Percentiles rank a stretch among this genome's conserved stretches.
phyloP scores from a whole-genome alignment of 139 green algal genomes.

The Tetradesmus lagerheimii region DNA sequence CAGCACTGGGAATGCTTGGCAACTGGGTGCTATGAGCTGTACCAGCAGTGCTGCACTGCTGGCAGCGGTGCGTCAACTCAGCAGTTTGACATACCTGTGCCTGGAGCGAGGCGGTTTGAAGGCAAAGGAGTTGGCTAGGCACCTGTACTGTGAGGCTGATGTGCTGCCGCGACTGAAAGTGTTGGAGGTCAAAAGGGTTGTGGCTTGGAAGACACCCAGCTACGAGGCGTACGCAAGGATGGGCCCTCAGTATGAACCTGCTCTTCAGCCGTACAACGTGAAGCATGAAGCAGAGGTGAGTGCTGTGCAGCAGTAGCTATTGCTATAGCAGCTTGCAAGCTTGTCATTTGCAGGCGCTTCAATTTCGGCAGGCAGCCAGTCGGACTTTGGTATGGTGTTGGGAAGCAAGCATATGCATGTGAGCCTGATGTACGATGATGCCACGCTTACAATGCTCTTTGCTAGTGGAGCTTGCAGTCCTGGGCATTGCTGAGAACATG shows the following conservation, averaged over 20 bases:
- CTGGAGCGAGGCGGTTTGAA: not conserved
- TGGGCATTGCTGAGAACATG: no score
- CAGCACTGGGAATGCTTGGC: no score
- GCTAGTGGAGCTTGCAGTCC: no score
- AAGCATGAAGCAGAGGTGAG: not conserved
- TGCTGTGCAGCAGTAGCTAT: not conserved
- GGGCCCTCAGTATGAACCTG: not conserved
- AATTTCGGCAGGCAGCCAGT: no score
- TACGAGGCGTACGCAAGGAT: not conserved
- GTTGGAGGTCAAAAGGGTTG: not conserved
- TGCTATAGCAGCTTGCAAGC: not conserved
- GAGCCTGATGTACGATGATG: no score
- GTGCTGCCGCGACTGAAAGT: not conserved
- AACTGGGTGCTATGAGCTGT: no score
- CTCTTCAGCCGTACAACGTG: not conserved
- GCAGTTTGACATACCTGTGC: not conserved
- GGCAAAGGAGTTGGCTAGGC: not conserved
- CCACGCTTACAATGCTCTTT: no score
- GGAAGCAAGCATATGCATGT: no score
- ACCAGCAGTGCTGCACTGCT: not conserved
- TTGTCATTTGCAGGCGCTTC: not conserved
- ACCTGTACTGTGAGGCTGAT: not conserved
- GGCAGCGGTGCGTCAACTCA: not conserved
- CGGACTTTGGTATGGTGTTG: not conserved
- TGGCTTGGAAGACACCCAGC: not conserved